A percentile compares a stretch with the other conserved stretches of the same genome.
These are phyloP conservation scores for Sporodiniella umbellata DNA, from an alignment of 371 early-diverging fungal species.

Conservation along the genomic window DNA sequence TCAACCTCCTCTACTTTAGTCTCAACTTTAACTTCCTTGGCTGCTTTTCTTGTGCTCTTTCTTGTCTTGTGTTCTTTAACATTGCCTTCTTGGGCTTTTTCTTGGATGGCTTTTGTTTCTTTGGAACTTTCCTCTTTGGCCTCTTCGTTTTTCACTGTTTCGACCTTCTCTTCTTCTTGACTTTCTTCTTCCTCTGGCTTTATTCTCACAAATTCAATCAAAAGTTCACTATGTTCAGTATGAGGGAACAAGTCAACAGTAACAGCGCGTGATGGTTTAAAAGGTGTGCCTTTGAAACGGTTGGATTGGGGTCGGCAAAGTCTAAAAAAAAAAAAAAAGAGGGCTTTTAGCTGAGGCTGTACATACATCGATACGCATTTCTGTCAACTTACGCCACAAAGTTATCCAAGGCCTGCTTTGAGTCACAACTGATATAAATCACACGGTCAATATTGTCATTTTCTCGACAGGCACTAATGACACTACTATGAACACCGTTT, in stretches of 20 bases:
- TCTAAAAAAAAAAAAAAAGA: constrained; percentile 24
- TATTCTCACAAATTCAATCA: constrained; percentile 57
- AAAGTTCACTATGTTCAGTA: constrained; percentile 70
- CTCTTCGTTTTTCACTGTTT: neutral
- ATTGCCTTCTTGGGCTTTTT: no score
- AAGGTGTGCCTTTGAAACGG: constrained; percentile 55
- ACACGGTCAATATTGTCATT: constrained; percentile 56
- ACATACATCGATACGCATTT: neutral
- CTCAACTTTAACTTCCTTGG: neutral
- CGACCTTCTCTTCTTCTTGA: neutral
- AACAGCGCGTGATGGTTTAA: constrained; percentile 57
- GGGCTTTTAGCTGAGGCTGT: neutral
- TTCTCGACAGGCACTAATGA: constrained; percentile 63
- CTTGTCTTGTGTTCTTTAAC: neutral
- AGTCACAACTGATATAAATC: constrained; percentile 77
- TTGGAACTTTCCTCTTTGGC: no score
- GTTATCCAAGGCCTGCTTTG: constrained; percentile 61
- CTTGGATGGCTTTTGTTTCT: no score
- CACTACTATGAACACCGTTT: constrained; percentile 61
- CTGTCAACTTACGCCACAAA: constrained; percentile 57
- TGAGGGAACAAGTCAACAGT: constrained; percentile 84
- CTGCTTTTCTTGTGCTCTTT: neutral
- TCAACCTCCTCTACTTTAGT: no score
- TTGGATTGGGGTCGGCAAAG: constrained; percentile 64
- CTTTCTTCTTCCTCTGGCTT: neutral